Percentiles rank a stretch among this genome's conserved stretches.
Conservation (phyloP, 257 asterid genomes). For the Ophiorrhiza pumila region DNA sequence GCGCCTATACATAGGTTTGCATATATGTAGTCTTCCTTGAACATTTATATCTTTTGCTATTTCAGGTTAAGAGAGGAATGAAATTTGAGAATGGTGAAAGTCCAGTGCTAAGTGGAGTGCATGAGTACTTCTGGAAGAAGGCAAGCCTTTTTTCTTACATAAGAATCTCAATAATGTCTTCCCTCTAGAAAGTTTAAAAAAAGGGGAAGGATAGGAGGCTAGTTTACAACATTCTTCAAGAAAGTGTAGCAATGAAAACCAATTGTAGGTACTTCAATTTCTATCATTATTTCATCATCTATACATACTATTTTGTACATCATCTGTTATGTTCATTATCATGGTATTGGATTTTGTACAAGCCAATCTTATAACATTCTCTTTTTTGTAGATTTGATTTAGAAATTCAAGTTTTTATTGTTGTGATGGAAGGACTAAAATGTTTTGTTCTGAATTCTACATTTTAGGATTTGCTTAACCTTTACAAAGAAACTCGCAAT, state of each 20-base stretch:
- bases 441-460: neutral
- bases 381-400: neutral
- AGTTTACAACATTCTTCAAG: neutral
- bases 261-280: neutral
- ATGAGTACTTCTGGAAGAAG: slow-evolving; percentile 95
- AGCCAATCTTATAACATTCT: neutral
- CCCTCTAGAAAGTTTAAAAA: neutral
- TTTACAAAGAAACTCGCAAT: slow-evolving; percentile 83
- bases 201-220: neutral
- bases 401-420: neutral
- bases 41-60: neutral
- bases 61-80: slow-evolving; percentile 82
- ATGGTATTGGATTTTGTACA: neutral
- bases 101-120: slow-evolving; percentile 75
- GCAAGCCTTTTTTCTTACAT: slow-evolving; percentile 26
- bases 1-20: no score
- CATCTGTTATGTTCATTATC: neutral
- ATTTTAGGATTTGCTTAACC: slow-evolving; percentile 58
- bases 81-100: slow-evolving; percentile 81
- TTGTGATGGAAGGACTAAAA: neutral
- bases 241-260: neutral
- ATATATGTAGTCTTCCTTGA: no score
- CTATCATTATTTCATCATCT: no score
- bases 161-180: neutral
- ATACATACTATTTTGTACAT: neutral